Evolutionary conservation across 2,329 filamentous ascomycete genomes (phyloP).

Genomic region (Microdochium trichocladiopsis): DNA sequence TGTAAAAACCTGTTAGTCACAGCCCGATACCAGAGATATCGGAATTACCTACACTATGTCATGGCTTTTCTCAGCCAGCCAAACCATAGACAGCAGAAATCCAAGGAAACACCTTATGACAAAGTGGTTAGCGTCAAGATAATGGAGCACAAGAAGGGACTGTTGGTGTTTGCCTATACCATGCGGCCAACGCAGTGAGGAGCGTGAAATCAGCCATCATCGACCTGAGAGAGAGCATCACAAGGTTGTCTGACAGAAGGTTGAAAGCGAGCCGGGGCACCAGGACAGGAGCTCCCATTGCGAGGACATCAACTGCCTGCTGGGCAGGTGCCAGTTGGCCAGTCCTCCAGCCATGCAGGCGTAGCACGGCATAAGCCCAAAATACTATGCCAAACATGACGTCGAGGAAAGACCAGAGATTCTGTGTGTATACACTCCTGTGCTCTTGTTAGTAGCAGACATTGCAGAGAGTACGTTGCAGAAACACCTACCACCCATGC

Average conservation of each 20-base stretch:
- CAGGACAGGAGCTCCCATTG: constrained; percentile 70
- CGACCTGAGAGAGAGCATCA: constrained; percentile 72
- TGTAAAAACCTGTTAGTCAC: constrained; percentile 16
- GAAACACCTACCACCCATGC: constrained; percentile 56
- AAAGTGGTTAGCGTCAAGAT: constrained; percentile 1
- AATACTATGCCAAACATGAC: constrained; percentile 72
- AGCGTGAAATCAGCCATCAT: constrained; percentile 86
- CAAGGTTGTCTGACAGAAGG: constrained; percentile 73
- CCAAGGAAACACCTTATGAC: constrained; percentile 63
- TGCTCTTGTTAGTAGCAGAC: constrained; percentile 3
- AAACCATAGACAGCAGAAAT: constrained; percentile 71
- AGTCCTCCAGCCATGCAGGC: constrained; percentile 55
- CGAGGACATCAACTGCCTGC: constrained; percentile 72
- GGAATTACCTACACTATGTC: constrained; percentile 41
- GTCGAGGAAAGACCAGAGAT: constrained; percentile 83
- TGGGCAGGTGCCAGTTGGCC: constrained; percentile 42
- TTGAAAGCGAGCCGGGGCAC: constrained; percentile 78
- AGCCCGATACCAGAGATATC: background rate
- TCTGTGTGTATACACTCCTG: constrained; percentile 79
- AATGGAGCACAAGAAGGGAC: background rate
- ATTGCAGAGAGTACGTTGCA: background rate
- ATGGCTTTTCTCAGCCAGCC: constrained; percentile 63
- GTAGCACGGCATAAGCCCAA: constrained; percentile 58
- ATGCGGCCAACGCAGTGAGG: constrained; percentile 65
- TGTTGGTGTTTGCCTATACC: constrained; percentile 38